These are phyloP conservation scores for Fusarium zealandicum DNA, from an alignment of 2,329 filamentous ascomycete genomes.

Conservation along the genomic window DNA sequence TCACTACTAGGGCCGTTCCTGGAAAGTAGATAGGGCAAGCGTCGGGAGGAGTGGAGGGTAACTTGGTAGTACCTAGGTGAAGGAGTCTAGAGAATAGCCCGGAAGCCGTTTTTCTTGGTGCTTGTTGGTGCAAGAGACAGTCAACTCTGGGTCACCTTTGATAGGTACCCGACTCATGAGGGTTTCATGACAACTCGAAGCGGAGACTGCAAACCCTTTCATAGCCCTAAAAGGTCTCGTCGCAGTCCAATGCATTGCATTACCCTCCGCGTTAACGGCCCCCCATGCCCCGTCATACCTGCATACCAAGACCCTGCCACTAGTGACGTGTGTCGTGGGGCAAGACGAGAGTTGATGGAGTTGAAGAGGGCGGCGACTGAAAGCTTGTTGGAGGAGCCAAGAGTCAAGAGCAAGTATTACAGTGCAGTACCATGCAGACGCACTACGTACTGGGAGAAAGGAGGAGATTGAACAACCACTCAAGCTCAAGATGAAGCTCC, in stretches of 20 bases:
- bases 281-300: conserved; percentile 17
- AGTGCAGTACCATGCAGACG: not conserved
- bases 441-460: not conserved
- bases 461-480: not conserved
- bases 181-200: not conserved
- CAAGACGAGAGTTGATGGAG: not conserved
- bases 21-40: not conserved
- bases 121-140: conserved; percentile 2
- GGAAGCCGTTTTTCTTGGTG: not conserved
- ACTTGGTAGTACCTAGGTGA: too few species aligned
- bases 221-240: conserved; percentile 13
- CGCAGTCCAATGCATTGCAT: too few species aligned
- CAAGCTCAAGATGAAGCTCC: conserved; percentile 1
- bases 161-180: not conserved
- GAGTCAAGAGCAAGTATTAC: too few species aligned
- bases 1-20: conserved; percentile 3
- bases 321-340: conserved; percentile 34
- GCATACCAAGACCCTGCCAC: conserved; percentile 8
- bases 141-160: not conserved
- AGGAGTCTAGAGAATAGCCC: conserved; percentile 8
- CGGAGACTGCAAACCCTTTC: not conserved
- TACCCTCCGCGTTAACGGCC: conserved; percentile 3
- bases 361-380: not conserved
- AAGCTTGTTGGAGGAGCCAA: conserved; percentile 11
- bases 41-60: too few species aligned